phyloP scores from a whole-genome alignment of 495 filamentous ascomycete genomes.

The Neurospora sp. region DNA sequence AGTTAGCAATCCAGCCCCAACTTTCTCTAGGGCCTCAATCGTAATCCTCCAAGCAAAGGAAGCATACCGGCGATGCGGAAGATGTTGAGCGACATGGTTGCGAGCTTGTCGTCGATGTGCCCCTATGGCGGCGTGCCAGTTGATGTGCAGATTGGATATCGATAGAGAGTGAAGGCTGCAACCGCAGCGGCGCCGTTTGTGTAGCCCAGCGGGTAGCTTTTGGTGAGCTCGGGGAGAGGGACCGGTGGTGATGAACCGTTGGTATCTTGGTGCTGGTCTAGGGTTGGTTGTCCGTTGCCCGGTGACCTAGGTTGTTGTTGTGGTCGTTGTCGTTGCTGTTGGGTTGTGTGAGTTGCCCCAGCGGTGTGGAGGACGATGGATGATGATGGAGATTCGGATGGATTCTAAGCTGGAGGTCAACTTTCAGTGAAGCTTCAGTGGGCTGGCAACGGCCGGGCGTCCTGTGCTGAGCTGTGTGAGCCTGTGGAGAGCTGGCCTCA shows the following conservation, averaged over 20 bases:
- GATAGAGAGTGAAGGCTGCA: neutral
- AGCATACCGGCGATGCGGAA: slow-evolving; percentile 73
- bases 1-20: slow-evolving; percentile 6
- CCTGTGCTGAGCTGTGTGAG: neutral
- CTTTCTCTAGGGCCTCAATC: neutral
- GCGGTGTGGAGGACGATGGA: neutral
- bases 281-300: slow-evolving; percentile 1
- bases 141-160: neutral
- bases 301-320: neutral
- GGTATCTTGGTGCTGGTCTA: slow-evolving; percentile 4
- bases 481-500: neutral
- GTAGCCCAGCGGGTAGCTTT: neutral
- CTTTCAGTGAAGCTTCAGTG: neutral
- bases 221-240: neutral
- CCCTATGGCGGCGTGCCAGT: neutral
- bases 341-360: neutral
- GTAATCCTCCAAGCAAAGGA: neutral
- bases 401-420: neutral
- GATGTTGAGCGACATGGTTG: slow-evolving; percentile 62
- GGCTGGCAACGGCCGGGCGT: neutral
- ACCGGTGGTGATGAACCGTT: neutral
- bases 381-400: neutral
- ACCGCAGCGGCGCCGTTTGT: slow-evolving; percentile 15
- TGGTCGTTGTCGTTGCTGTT: neutral
- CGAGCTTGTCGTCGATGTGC: neutral